Evolutionary conservation across 139 green algal genomes (phyloP).

Genomic region (Mesotaenium endlicherianum): DNA sequence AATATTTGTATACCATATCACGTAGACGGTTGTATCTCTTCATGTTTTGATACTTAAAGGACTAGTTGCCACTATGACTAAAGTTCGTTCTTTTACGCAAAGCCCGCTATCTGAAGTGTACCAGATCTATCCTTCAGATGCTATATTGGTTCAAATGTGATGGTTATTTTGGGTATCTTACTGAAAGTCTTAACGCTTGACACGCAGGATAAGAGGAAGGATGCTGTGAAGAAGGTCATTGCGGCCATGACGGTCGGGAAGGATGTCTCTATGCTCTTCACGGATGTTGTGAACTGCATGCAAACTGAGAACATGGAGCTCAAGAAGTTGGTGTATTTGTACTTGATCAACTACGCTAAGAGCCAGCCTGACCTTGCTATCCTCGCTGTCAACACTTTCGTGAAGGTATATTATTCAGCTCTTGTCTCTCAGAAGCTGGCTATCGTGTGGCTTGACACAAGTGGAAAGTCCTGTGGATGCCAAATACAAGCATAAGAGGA

Average conservation of each 20-base stretch:
- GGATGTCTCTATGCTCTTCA: constrained; percentile 91
- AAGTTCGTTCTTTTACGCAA: no score
- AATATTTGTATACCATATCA: not conserved
- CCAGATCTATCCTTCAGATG: no score
- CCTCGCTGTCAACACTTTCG: constrained; percentile 99
- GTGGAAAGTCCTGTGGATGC: no score
- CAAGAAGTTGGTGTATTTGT: constrained; percentile 99
- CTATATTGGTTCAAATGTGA: no score
- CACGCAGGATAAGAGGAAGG: constrained; percentile 85
- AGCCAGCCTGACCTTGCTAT: constrained; percentile 97
- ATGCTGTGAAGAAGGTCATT: constrained; percentile 93
- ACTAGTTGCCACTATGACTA: no score
- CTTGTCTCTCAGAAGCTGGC: no score
- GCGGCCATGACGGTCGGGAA: constrained; percentile 99
- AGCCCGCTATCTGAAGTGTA: no score
- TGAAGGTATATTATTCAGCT: constrained; percentile 80
- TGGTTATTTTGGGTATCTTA: no score
- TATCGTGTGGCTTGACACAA: no score
- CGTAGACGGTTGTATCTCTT: not conserved
- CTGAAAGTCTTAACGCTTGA: no score
- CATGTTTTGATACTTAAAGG: no score
- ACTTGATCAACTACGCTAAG: constrained; percentile 99
- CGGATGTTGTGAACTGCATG: constrained; percentile 98
- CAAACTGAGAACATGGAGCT: constrained; percentile 88
- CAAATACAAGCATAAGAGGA: no score